Evolutionary conservation across 192 early-diverging fungal species (phyloP).

Genomic region (Powellomyces hirtus): DNA sequence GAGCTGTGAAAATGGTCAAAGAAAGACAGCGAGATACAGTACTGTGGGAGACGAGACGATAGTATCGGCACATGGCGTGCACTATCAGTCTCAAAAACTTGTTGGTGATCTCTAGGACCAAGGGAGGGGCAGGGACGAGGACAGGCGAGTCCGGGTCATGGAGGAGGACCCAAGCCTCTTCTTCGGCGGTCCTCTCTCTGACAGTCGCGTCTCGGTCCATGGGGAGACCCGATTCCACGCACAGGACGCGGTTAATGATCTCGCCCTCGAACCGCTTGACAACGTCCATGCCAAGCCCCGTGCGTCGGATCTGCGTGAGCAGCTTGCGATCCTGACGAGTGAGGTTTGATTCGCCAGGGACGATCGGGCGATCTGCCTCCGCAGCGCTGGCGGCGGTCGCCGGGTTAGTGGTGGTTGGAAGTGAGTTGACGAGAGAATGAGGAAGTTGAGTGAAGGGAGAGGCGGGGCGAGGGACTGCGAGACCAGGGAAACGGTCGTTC

Average conservation of each 20-base stretch:
- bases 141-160: background rate
- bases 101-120: slow-evolving; percentile 19
- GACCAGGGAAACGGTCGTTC: slow-evolving; percentile 8
- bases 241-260: slow-evolving; percentile 1
- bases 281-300: slow-evolving; percentile 3
- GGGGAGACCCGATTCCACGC: background rate
- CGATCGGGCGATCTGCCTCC: too few relatives aligned
- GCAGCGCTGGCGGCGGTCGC: background rate
- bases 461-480: slow-evolving; percentile 8
- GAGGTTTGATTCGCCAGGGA: slow-evolving; percentile 12
- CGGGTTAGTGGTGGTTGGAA: background rate
- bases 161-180: background rate
- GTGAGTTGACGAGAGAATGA: background rate
- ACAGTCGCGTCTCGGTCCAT: background rate
- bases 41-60: slow-evolving; percentile 24
- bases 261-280: slow-evolving; percentile 20
- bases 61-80: slow-evolving; percentile 31
- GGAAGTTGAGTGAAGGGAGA: slow-evolving; percentile 14
- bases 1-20: background rate
- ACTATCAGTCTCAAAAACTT: slow-evolving; percentile 21
- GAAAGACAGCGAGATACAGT: background rate
- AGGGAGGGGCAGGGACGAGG: background rate
- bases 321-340: slow-evolving; percentile 10
- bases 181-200: background rate
- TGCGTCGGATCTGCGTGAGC: slow-evolving; percentile 2